phyloP scores from a whole-genome alignment of 306 rosid species.

The Trichosanthes truncata region DNA sequence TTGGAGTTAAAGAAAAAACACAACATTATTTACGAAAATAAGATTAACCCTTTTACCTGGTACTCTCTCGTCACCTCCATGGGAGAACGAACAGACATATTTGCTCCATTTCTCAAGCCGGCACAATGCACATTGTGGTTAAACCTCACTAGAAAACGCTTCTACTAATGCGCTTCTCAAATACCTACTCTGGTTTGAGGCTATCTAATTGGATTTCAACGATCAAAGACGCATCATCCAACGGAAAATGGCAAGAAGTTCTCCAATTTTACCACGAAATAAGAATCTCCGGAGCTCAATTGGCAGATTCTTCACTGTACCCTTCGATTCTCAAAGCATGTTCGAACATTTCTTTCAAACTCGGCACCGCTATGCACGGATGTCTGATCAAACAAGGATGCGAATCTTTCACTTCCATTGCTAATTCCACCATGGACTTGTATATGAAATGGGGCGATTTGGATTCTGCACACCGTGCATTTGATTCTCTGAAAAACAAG shows the following conservation, averaged over 20 bases:
- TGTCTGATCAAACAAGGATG: constrained; percentile 26
- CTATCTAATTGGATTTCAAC: constrained; percentile 17
- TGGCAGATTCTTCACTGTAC: constrained; percentile 15
- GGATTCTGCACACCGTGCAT: constrained; percentile 25
- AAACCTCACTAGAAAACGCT: background rate
- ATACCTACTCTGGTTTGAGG: background rate
- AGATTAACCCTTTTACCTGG: too few relatives aligned
- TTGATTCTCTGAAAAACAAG: constrained; percentile 11
- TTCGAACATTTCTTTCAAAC: constrained; percentile 14
- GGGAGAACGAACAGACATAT: background rate
- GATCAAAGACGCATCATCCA: constrained; percentile 21
- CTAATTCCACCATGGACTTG: constrained; percentile 30
- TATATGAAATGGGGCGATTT: constrained; percentile 27
- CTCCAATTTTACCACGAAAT: constrained; percentile 20
- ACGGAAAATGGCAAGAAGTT: constrained; percentile 28
- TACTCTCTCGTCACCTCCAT: too few relatives aligned
- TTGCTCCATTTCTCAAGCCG: background rate
- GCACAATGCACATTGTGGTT: background rate
- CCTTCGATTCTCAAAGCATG: constrained; percentile 33
- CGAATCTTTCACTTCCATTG: constrained; percentile 26
- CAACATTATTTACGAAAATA: too few relatives aligned
- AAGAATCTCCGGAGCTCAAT: constrained; percentile 4
- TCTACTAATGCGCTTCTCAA: constrained; percentile 20
- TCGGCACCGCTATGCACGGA: constrained; percentile 28
- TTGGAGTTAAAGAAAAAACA: too few relatives aligned